These are phyloP conservation scores for Cornus controversa DNA, from an alignment of 148 eudicot genomes.

Conservation along the genomic window DNA sequence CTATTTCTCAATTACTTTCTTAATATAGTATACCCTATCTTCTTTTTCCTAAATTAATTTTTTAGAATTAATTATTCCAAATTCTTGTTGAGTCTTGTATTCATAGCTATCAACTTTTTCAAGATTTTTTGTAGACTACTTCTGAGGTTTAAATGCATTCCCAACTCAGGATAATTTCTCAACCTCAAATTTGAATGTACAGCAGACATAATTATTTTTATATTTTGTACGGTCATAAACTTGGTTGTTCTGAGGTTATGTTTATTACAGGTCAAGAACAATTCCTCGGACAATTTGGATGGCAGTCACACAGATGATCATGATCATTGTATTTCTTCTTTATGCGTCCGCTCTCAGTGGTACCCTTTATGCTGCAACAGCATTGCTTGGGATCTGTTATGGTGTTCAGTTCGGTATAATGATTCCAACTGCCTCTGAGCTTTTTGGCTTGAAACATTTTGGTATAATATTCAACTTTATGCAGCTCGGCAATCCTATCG, in stretches of 20 bases:
- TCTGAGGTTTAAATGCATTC: background rate
- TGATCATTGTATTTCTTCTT: conserved; percentile 65
- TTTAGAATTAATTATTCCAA: background rate
- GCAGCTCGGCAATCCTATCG: conserved; percentile 78
- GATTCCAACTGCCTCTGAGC: conserved; percentile 94
- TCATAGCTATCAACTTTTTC: background rate
- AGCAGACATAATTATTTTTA: background rate
- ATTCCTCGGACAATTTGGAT: conserved; percentile 91
- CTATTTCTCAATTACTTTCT: background rate
- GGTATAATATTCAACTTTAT: conserved; percentile 91
- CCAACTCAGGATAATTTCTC: background rate
- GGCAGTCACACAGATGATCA: conserved; percentile 66
- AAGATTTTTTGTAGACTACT: background rate
- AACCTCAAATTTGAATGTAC: background rate
- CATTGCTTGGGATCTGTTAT: conserved; percentile 78
- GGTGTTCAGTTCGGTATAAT: conserved; percentile 87
- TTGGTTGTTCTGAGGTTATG: background rate
- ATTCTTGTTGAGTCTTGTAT: background rate
- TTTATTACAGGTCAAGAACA: conserved; percentile 56
- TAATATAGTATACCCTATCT: background rate
- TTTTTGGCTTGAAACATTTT: conserved; percentile 81
- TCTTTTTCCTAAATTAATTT: background rate
- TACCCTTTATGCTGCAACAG: conserved; percentile 76
- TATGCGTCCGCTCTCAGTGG: conserved; percentile 73
- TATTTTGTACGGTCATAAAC: background rate